Evolutionary conservation across 1,139 yeast species (phyloP), one percentile per base, ranked within the genome.

Genomic region (Meyerozyma sp.): DNA sequence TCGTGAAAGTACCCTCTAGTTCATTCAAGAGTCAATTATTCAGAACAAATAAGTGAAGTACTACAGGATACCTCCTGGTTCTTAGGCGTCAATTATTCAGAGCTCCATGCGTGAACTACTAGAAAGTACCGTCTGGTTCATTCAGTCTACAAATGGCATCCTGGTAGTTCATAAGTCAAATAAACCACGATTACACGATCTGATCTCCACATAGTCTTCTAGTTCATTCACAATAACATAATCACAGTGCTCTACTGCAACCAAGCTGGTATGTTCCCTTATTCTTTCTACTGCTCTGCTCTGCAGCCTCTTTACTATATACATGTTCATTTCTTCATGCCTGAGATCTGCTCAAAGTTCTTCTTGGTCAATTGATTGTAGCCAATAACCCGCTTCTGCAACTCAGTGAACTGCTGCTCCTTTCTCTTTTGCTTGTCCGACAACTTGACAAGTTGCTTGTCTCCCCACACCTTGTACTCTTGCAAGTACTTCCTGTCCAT

Each of bases 401-500:
- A 70, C 26, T 65, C 70, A 26, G 42, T 42, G 42, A 44, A 34
- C 9, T 18, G 13, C 26, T 34, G 37, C n/a, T 61, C 63, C 59
- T 69, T 70, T 52, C 55, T 58, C 56, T 64, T 60, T 54, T 70
- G 66, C 54, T 72, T 71, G 32, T 71, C 75, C 39, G 74, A 67
- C 47, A 67, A 57, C 52, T 68, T 70, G 45, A 73, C 67, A 59
- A 73, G 63, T 45, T 62, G 60, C 56, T 70, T 71, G 54, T 72
- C 77, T 39, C 95, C 95, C 81, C 90, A 90, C 62, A 90, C 84
- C 65, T 83, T 76, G 66, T 80, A 87, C 61, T 86, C 87, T 66
- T 87, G 91, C 78, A 89, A 79, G 72, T 91, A 91, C 61, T 80
- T 79, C 61, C 81, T 81, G 54, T 85, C 87, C 83, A 91, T 78